Conservation (phyloP, 345 rosid genomes). For the Zanthoxylum bungeanum region DNA sequence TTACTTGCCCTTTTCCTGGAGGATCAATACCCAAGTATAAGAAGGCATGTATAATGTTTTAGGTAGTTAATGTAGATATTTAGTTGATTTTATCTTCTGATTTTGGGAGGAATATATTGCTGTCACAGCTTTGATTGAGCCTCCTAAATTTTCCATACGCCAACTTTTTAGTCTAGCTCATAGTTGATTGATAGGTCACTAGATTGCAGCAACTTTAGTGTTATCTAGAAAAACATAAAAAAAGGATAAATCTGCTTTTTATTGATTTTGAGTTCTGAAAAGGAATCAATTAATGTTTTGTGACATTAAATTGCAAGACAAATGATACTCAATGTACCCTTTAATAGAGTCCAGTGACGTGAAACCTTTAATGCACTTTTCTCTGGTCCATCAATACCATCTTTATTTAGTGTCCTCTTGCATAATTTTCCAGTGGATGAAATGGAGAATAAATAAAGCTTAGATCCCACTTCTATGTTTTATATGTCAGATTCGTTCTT, state of each 20-base stretch:
- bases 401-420: neutral
- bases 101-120: neutral
- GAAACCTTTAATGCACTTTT: neutral
- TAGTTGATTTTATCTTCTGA: neutral
- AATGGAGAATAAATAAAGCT: constrained; percentile 13
- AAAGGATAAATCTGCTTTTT: neutral
- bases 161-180: neutral
- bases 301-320: neutral
- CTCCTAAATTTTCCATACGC: neutral
- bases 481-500: constrained; percentile 87
- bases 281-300: too few species aligned
- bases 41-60: neutral
- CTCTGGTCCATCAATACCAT: neutral
- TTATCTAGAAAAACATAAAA: neutral
- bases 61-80: neutral
- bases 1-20: neutral
- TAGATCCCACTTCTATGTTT: constrained; percentile 30
- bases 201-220: too few species aligned
- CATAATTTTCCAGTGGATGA: constrained; percentile 15
- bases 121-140: too few species aligned
- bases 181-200: neutral
- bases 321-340: neutral
- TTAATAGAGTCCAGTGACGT: neutral
- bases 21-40: neutral
- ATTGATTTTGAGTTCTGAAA: too few species aligned